phyloP scores from a whole-genome alignment of 352 stramenopile species.

The Peronosclerospora sorghi region DNA sequence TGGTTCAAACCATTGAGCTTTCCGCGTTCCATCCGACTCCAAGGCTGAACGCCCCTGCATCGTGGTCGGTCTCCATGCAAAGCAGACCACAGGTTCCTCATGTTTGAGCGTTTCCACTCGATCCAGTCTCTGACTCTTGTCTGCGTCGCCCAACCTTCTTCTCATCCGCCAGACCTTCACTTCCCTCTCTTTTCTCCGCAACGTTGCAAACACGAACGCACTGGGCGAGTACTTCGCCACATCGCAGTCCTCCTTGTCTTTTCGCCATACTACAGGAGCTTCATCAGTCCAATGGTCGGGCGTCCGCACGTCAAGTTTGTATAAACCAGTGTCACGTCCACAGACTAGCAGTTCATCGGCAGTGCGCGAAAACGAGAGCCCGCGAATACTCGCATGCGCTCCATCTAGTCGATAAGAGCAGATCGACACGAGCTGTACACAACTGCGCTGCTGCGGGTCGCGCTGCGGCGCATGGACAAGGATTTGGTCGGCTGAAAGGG shows the following conservation, averaged over 20 bases:
- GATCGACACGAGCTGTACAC: conserved; percentile 35
- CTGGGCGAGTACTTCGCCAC: conserved; percentile 72
- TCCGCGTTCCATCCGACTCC: conserved; percentile 44
- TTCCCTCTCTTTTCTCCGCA: conserved; percentile 17
- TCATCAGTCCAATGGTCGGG: conserved; percentile 3
- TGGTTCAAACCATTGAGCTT: conserved; percentile 66
- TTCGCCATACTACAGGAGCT: conserved; percentile 17
- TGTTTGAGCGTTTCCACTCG: conserved; percentile 36
- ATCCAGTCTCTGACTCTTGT: conserved; percentile 11
- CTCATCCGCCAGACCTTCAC: conserved; percentile 57
- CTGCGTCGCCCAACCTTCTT: conserved; percentile 7
- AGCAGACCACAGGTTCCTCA: conserved; percentile 58
- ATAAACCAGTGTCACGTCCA: conserved; percentile 23
- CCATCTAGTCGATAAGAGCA: conserved; percentile 33
- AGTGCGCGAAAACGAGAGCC: conserved; percentile 54
- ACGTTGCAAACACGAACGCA: conserved; percentile 50
- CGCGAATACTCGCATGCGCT: conserved; percentile 18
- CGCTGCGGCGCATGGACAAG: conserved; percentile 57
- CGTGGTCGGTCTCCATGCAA: conserved; percentile 69
- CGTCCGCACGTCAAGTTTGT: conserved; percentile 37
- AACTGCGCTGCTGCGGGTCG: conserved; percentile 11
- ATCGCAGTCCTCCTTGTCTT: conserved; percentile 14
- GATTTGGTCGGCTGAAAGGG: conserved; percentile 48
- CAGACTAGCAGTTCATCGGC: conserved; percentile 50
- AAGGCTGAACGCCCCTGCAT: conserved; percentile 38